phyloP scores from a whole-genome alignment of 192 early-diverging fungal genomes.

The Spizellomyces punctatus region DNA sequence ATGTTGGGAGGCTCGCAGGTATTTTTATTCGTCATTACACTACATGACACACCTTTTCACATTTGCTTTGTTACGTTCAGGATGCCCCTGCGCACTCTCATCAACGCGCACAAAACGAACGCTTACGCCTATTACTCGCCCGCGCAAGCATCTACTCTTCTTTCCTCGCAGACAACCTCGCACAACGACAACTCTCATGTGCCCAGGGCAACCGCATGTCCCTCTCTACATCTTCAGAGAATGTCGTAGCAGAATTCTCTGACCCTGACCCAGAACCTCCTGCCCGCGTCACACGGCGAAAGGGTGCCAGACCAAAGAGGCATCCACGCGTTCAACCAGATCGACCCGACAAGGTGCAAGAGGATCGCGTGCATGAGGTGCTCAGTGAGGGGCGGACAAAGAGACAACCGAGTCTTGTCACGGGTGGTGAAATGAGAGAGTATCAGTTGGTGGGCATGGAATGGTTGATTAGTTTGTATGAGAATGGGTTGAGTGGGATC shows the following conservation, averaged over 20 bases:
- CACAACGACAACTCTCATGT: not conserved
- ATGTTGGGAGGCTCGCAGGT: no score
- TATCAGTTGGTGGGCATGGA: conserved; percentile 95
- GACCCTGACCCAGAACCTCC: no score
- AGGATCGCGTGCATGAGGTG: not conserved
- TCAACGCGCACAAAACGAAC: not conserved
- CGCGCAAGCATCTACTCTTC: not conserved
- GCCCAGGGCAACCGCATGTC: no score
- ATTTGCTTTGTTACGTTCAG: no score
- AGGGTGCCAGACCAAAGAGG: not conserved
- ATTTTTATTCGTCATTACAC: no score
- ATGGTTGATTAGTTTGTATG: conserved; percentile 93
- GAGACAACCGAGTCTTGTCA: conserved; percentile 38
- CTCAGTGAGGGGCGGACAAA: not conserved
- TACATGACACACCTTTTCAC: no score
- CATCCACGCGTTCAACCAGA: not conserved
- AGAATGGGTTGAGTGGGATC: conserved; percentile 96
- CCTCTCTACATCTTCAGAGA: no score
- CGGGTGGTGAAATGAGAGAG: conserved; percentile 67
- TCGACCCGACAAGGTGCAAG: not conserved
- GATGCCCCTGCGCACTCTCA: no score
- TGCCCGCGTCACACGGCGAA: not conserved
- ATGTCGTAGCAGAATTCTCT: no score
- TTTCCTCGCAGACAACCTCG: conserved; percentile 1
- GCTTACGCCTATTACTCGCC: not conserved